These are phyloP conservation scores for Stephania japonica DNA, from an alignment of 164 flowering plant species.

Conservation along the genomic window DNA sequence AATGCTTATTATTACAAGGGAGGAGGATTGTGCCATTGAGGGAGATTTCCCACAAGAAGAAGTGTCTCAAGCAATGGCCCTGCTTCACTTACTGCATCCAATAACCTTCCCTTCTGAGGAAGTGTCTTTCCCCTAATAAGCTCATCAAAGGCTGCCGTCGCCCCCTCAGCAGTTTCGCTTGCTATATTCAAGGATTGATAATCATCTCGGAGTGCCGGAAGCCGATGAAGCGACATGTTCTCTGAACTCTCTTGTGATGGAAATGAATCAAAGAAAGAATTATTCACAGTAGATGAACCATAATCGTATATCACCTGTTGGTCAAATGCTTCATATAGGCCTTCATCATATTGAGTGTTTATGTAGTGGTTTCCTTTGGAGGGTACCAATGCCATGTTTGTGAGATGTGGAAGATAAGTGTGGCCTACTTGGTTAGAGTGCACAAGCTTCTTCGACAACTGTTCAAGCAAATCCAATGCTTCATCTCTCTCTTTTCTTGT, in stretches of 20 bases:
- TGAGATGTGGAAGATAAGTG: conserved; percentile 18
- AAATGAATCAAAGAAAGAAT: conserved; percentile 48
- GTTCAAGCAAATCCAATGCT: conserved; percentile 28
- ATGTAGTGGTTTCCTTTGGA: conserved; percentile 29
- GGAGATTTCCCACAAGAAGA: conserved; percentile 70
- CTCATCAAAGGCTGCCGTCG: conserved; percentile 25
- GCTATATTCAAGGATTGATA: not conserved
- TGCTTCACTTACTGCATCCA: conserved; percentile 67
- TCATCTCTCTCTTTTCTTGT: conserved; percentile 71
- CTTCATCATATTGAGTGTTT: conserved; percentile 43
- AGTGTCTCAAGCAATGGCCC: conserved; percentile 79
- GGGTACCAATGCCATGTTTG: conserved; percentile 23
- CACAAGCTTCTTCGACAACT: conserved; percentile 35
- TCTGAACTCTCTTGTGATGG: conserved; percentile 47
- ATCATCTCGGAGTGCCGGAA: conserved; percentile 18
- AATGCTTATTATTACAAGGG: conserved; percentile 11
- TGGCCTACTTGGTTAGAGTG: conserved; percentile 16
- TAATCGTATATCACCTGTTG: conserved; percentile 24
- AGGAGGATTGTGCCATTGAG: conserved; percentile 71
- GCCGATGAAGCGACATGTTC: conserved; percentile 16
- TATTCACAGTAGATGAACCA: conserved; percentile 46
- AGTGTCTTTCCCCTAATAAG: conserved; percentile 39
- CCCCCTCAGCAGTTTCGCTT: conserved; percentile 16
- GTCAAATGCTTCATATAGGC: conserved; percentile 40
- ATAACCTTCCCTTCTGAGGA: conserved; percentile 66